Base-by-base conservation (phyloP, 768 basidiomycete species). In the Serendipita sp. region DNA sequence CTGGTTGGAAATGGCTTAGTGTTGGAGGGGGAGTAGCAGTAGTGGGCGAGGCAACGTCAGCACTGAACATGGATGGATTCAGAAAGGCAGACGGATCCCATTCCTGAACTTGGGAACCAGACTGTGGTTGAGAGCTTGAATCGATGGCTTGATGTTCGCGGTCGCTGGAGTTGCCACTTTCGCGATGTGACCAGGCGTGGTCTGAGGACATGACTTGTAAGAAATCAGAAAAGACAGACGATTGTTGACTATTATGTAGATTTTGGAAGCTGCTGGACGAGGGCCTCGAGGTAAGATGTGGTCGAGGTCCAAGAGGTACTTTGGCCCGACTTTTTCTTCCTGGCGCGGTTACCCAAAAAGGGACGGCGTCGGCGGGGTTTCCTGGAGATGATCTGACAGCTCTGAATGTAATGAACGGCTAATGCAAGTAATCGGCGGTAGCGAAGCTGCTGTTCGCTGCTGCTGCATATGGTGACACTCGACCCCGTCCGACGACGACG, bases 71-170 rank as follows among this genome's bases (percentile, higher is more conserved):
- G 28, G 56, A 28, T 30, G 56, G 56, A 34, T 60, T 60, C 56
- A 60, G n/a, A 38, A 60, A 60, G 28, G 56, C 56, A 60, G 56
- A 60, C 8, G 56, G 56, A 38, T 60, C 56, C 56, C 56, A 60
- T 37, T 60, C 56, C 37, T 60, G 56, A 60, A 34, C 30, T 8
- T 60, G 56, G 28, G 18, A 37, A 51, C 7, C 48, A 8, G 48
- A 51, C n/a, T 8, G 48, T 5, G 48, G 48, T 32, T 51, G 48
- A 18, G 48, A 51, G n/a, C 48, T 51, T n/a, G n/a, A 32, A n/a
- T 51, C 48, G 48, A 32, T 51, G 30, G n/a, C 7, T 8, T 7
- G 18, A 5, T 51, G 48, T n/a, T 51, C 48, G 41, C 41, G 41
- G 41, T 41, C 41, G 48, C 48, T 51, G 8, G 48, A 46, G 45